Percentiles rank a stretch among this genome's conserved stretches.
phyloP scores from a whole-genome alignment of 441 rosid genomes.

The Lepidium campestre region DNA sequence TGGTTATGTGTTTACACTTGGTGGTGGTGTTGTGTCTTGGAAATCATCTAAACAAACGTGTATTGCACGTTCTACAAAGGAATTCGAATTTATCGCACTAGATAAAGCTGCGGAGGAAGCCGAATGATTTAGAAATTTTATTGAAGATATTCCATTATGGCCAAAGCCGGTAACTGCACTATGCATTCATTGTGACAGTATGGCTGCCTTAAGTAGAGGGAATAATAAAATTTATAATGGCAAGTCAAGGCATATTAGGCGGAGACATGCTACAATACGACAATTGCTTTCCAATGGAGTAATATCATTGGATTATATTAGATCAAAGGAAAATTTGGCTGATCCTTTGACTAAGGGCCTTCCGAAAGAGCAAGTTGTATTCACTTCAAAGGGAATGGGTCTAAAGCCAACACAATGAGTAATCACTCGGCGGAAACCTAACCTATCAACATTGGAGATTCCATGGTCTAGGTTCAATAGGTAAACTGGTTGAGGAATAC shows the following conservation, averaged over 20 bases:
- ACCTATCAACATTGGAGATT: constrained; percentile 41
- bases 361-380: neutral
- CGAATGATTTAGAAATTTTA: neutral
- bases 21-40: neutral
- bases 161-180: neutral
- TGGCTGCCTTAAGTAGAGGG: neutral
- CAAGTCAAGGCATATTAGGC: neutral
- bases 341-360: constrained; percentile 13
- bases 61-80: neutral
- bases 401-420: constrained; percentile 7
- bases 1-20: neutral
- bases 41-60: neutral
- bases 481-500: constrained; percentile 47
- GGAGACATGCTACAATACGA: neutral
- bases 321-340: constrained; percentile 39
- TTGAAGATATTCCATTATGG: neutral
- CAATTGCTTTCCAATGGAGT: neutral
- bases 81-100: neutral
- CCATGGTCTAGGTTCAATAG: constrained; percentile 29
- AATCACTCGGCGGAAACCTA: constrained; percentile 43
- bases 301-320: neutral
- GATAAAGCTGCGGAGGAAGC: neutral
- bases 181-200: neutral
- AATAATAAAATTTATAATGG: neutral
- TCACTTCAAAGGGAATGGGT: constrained; percentile 1